phyloP scores from a whole-genome alignment of 1,284 basidiomycete species.

The Tremellales sp. region DNA sequence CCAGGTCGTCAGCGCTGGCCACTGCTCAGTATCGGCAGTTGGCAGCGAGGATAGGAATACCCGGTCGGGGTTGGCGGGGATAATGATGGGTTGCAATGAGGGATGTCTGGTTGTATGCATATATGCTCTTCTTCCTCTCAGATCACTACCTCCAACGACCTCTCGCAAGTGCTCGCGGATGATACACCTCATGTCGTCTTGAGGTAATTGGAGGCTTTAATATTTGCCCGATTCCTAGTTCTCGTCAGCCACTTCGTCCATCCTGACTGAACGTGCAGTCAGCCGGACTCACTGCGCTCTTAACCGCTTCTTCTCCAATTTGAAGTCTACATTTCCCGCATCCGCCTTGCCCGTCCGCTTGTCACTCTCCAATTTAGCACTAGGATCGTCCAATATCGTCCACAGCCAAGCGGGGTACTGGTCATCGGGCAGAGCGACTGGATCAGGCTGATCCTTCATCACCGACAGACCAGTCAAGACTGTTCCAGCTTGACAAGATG shows the following conservation, averaged over 20 bases:
- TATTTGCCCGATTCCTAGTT: slow-evolving; percentile 42
- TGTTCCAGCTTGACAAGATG: slow-evolving; percentile 63
- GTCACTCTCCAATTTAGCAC: slow-evolving; percentile 10
- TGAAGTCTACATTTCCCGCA: slow-evolving; percentile 27
- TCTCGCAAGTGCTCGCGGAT: too few species aligned
- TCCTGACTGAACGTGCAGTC: neutral
- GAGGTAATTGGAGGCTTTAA: slow-evolving; percentile 45
- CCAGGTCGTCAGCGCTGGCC: slow-evolving; percentile 64
- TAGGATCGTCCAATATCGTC: slow-evolving; percentile 57
- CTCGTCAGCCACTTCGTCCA: neutral
- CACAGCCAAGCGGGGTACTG: slow-evolving; percentile 89
- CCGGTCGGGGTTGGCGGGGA: slow-evolving; percentile 28
- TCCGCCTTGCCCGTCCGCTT: slow-evolving; percentile 13
- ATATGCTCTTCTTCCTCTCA: neutral
- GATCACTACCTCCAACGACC: neutral
- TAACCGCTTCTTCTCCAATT: slow-evolving; percentile 39
- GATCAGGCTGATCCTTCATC: slow-evolving; percentile 74
- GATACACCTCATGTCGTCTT: slow-evolving; percentile 21
- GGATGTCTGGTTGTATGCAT: slow-evolving; percentile 1
- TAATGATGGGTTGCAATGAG: slow-evolving; percentile 2
- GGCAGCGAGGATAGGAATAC: slow-evolving; percentile 67
- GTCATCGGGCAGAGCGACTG: slow-evolving; percentile 74
- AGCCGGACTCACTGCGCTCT: slow-evolving; percentile 34
- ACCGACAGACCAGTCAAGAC: slow-evolving; percentile 72
- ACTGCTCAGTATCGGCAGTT: slow-evolving; percentile 70